Evolutionary conservation across 2,329 filamentous ascomycete species (phyloP), one percentile per base, ranked within the genome.

Genomic region (Colletotrichum theobromicola): DNA sequence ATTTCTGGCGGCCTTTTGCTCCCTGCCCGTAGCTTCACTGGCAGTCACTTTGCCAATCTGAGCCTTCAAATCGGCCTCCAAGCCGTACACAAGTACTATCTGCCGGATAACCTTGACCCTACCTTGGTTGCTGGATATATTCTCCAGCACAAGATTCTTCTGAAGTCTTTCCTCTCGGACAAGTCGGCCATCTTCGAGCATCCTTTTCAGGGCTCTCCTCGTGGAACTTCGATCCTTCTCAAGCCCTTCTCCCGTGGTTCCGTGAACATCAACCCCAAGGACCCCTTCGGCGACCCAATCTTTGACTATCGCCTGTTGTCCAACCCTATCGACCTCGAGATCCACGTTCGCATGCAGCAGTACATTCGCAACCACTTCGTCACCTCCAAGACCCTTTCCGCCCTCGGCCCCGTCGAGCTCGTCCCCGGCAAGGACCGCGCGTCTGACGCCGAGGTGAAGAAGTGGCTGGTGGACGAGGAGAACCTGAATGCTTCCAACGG

Each of bases 211-310:
- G 77, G 70, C 15, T 61, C 58, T 24, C 30, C 58, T 24, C 58
- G 58, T 35, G 70, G 66, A 34, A 68, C 70, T 0, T 67, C 67
- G 37, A 77, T 77, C 9, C 73, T 80, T 2, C 76, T 78, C 26
- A 79, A 81, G 42, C 89, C 89, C 0, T 86, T 88, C 72, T 89
- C 87, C 2, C 86, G 89, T 2, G 90, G 90, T n/a, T 84, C 85
- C 34, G 86, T 91, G 75, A 90, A 89, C 79, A 88, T 91, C 74
- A 82, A 82, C 18, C 83, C 83, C 16, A 63, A 83, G 5, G 83
- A 86, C 57, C 83, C 74, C 50, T 74, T 74, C 12, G 76, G 83
- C 83, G 5, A 85, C 88, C 77, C 87, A 85, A 28, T 87, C 84
- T 64, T 90, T 83, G 81, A 86, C 88, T 79, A 77, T 71, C 80